These are phyloP conservation scores for Aspergillus glaucus DNA, from an alignment of 2,329 filamentous ascomycete genomes.

Conservation along the genomic window DNA sequence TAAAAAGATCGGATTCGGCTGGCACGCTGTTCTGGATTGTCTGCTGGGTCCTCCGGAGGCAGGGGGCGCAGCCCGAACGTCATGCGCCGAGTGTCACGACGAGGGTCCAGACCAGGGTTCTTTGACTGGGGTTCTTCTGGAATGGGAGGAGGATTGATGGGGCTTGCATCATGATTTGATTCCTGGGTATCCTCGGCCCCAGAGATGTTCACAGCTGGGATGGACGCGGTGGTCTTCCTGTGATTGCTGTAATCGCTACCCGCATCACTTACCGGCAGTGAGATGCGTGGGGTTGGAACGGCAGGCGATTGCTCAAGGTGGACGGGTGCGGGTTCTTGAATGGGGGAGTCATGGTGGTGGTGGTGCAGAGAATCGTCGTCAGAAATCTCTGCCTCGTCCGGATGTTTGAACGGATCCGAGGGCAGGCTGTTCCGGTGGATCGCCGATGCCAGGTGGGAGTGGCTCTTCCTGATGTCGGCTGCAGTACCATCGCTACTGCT, in stretches of 20 bases:
- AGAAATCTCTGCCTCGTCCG: not conserved
- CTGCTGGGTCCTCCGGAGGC: slow-evolving; percentile 76
- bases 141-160: slow-evolving; percentile 11
- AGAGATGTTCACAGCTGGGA: slow-evolving; percentile 30
- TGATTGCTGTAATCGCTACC: slow-evolving; percentile 52
- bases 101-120: slow-evolving; percentile 20
- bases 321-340: slow-evolving; percentile 4
- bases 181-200: slow-evolving; percentile 15
- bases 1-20: slow-evolving; percentile 98
- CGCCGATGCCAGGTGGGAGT: not conserved
- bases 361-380: slow-evolving; percentile 10
- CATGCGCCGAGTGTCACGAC: slow-evolving; percentile 44
- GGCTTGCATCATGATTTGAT: slow-evolving; percentile 7
- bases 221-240: slow-evolving; percentile 43
- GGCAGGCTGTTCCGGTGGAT: slow-evolving; percentile 1
- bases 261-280: slow-evolving; percentile 42
- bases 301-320: slow-evolving; percentile 11
- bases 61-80: slow-evolving; percentile 70
- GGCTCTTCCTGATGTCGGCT: slow-evolving; percentile 1
- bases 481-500: slow-evolving; percentile 9
- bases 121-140: slow-evolving; percentile 20
- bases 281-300: slow-evolving; percentile 28
- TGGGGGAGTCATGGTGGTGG: slow-evolving; percentile 9
- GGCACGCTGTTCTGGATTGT: slow-evolving; percentile 88
- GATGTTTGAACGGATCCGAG: slow-evolving; percentile 4